phyloP scores from a whole-genome alignment of 164 flowering plant genomes.

The Vitis amurensis region DNA sequence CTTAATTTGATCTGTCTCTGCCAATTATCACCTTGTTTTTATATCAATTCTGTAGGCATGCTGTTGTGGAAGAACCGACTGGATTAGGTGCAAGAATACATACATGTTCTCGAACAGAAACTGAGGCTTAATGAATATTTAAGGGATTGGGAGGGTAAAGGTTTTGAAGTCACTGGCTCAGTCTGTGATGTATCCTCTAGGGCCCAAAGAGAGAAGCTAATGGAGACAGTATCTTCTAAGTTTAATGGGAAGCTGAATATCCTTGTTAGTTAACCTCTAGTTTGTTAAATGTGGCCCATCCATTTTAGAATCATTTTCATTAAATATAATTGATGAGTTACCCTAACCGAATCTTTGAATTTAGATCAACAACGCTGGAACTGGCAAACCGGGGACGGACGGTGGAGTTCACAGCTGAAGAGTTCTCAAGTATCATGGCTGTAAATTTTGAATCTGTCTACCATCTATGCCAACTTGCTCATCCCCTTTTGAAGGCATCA shows the following conservation, averaged over 20 bases:
- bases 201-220: constrained; percentile 23
- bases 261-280: constrained; percentile 29
- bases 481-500: constrained; percentile 56
- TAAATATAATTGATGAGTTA: neutral
- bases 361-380: constrained; percentile 57
- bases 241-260: constrained; percentile 44
- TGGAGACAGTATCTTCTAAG: constrained; percentile 20
- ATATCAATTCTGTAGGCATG: constrained; percentile 20
- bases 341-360: neutral
- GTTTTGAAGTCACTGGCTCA: constrained; percentile 35
- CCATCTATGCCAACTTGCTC: constrained; percentile 54
- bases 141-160: constrained; percentile 29
- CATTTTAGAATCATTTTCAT: neutral
- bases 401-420: constrained; percentile 39
- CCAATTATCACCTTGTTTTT: neutral
- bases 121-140: constrained; percentile 26
- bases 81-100: constrained; percentile 39
- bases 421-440: constrained; percentile 31
- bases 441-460: constrained; percentile 52
- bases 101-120: constrained; percentile 34
- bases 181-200: constrained; percentile 32
- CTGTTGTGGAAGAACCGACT: constrained; percentile 47
- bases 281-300: neutral
- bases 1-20: neutral
- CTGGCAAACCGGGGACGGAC: constrained; percentile 35